Evolutionary conservation across 148 eudicot genomes (phyloP).

Genomic region (Vaccinium macrocarpon): DNA sequence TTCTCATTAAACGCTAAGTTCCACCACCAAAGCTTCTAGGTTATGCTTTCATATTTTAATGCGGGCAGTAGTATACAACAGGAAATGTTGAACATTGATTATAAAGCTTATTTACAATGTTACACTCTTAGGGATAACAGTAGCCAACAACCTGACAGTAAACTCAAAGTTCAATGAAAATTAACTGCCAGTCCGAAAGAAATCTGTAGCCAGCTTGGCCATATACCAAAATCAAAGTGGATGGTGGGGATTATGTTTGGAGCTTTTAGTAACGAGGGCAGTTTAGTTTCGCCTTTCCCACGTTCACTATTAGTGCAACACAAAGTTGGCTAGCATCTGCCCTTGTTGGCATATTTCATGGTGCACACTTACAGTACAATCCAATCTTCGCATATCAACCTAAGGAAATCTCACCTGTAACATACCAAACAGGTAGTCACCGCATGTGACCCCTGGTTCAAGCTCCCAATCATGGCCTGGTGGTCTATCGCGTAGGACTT

Average conservation of each 20-base stretch:
- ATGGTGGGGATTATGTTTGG: neutral
- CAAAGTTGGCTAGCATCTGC: neutral
- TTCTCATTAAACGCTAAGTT: neutral
- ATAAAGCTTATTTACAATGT: neutral
- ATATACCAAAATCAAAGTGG: neutral
- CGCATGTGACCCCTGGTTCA: slow-evolving; percentile 99
- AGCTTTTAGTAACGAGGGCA: neutral
- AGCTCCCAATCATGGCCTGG: slow-evolving; percentile 99
- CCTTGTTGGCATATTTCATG: neutral
- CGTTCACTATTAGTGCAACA: neutral
- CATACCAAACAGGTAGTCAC: slow-evolving; percentile 99
- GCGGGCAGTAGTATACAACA: neutral
- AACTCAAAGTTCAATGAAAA: neutral
- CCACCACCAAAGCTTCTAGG: neutral
- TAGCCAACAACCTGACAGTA: neutral
- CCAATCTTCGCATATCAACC: neutral
- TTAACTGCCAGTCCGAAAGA: neutral
- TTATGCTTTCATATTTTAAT: neutral
- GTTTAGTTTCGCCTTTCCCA: neutral
- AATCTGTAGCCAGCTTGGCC: neutral
- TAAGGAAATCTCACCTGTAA: slow-evolving; percentile 57
- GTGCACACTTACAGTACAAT: neutral
- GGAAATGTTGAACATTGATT: neutral
- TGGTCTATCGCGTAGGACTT: slow-evolving; percentile 95
- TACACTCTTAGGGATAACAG: neutral